phyloP scores from a whole-genome alignment of 495 filamentous ascomycete species.

The Podospora pseudoanserina region DNA sequence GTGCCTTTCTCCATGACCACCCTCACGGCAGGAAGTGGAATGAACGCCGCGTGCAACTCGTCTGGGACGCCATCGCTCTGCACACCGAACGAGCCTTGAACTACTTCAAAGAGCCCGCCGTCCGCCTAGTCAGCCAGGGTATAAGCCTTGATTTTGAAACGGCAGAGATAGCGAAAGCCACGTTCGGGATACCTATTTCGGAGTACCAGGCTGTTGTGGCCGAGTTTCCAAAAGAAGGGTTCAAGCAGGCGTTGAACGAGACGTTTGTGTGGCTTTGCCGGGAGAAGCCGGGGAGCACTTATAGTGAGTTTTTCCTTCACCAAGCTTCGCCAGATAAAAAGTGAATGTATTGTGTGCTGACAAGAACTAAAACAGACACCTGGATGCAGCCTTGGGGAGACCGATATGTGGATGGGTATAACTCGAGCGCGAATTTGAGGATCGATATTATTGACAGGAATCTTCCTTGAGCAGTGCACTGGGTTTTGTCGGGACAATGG shows the following conservation, averaged over 20 bases:
- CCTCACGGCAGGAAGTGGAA: slow-evolving; percentile 33
- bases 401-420: slow-evolving; percentile 10
- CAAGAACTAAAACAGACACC: slow-evolving; percentile 8
- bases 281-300: slow-evolving; percentile 24
- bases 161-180: slow-evolving; percentile 17
- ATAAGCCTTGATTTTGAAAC: slow-evolving; percentile 50
- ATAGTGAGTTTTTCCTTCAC: slow-evolving; percentile 10
- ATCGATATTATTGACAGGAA: neutral
- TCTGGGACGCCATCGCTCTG: slow-evolving; percentile 56
- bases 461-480: neutral
- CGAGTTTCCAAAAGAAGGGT: slow-evolving; percentile 36
- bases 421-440: neutral
- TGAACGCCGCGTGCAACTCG: slow-evolving; percentile 37
- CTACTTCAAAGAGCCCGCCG: slow-evolving; percentile 45
- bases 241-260: slow-evolving; percentile 27
- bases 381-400: slow-evolving; percentile 19
- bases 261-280: slow-evolving; percentile 28
- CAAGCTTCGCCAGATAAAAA: neutral
- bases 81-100: slow-evolving; percentile 44
- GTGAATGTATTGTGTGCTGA: neutral
- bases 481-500: too few species aligned
- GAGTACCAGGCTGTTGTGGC: slow-evolving; percentile 33
- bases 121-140: slow-evolving; percentile 38
- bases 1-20: slow-evolving; percentile 39
- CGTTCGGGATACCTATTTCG: slow-evolving; percentile 17